A percentile compares a stretch with the other conserved stretches of the same genome.
These are phyloP conservation scores for Aechmea fasciata DNA, from an alignment of 176 grass and related monocot genomes.

Conservation along the genomic window DNA sequence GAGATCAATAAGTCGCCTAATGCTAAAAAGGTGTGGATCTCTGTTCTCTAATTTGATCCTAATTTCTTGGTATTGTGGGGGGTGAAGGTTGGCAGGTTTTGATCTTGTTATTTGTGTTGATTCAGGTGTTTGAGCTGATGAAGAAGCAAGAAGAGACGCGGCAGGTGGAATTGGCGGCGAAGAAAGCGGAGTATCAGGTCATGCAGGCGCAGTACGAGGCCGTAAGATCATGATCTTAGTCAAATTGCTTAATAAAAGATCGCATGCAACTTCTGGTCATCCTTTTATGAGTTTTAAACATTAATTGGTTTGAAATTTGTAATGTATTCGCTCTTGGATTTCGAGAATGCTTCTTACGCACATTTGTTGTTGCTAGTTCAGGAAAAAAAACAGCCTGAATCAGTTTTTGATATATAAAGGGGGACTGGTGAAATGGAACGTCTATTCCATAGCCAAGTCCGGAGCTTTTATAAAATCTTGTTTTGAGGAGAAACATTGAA, in stretches of 20 bases:
- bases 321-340: no score
- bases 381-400: no score
- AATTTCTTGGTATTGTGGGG: neutral
- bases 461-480: no score
- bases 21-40: constrained; percentile 44
- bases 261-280: neutral
- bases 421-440: no score
- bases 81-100: neutral
- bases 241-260: neutral
- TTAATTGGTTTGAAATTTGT: no score
- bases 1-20: constrained; percentile 25
- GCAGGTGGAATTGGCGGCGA: constrained; percentile 33
- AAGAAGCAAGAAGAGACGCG: constrained; percentile 65
- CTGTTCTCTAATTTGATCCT: constrained; percentile 1
- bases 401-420: no score
- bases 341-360: no score
- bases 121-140: constrained; percentile 62
- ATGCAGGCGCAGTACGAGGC: constrained; percentile 44
- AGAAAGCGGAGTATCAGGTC: constrained; percentile 44
- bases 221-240: constrained; percentile 35
- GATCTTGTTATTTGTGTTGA: neutral
- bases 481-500: no score
- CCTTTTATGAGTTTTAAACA: no score
- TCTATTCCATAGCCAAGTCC: no score
- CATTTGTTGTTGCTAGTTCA: no score